Percentiles rank a stretch among this genome's conserved stretches.
Conservation (phyloP, 2,329 filamentous ascomycete genomes). For the Monosporascus sp. region DNA sequence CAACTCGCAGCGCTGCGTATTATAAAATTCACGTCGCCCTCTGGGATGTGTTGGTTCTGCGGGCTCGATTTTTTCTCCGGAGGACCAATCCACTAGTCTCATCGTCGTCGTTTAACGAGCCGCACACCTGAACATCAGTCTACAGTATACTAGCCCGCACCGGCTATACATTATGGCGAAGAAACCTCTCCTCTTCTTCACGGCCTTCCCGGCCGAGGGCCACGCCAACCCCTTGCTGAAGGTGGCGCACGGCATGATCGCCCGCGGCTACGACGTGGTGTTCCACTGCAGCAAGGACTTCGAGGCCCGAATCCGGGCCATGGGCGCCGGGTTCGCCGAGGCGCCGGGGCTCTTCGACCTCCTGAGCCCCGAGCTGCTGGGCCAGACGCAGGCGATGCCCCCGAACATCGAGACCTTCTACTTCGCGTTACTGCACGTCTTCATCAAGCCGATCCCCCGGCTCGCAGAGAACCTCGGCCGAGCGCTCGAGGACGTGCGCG, state of each 20-base stretch:
- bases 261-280: conserved; percentile 32
- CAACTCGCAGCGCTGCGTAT: too few relatives aligned
- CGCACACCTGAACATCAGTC: too few relatives aligned
- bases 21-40: too few relatives aligned
- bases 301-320: conserved; percentile 22
- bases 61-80: too few relatives aligned
- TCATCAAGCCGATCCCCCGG: conserved; percentile 28
- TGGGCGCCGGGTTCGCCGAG: conserved; percentile 29
- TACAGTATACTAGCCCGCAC: too few relatives aligned
- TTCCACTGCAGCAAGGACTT: conserved; percentile 29
- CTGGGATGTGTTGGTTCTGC: too few relatives aligned
- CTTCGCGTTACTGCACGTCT: conserved; percentile 28
- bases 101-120: too few relatives aligned
- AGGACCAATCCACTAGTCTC: too few relatives aligned
- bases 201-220: conserved; percentile 13
- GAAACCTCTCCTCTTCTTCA: conserved; percentile 17
- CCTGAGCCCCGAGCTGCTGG: neutral
- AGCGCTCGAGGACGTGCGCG: conserved; percentile 29
- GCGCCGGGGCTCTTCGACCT: conserved; percentile 1
- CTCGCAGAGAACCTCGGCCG: conserved; percentile 28
- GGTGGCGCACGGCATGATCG: conserved; percentile 27
- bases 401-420: conserved; percentile 16
- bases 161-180: conserved; percentile 3
- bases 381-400: conserved; percentile 5
- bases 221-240: conserved; percentile 17